Evolutionary conservation across 2,329 filamentous ascomycete genomes (phyloP), one percentile per base, ranked within the genome.

Genomic region (Cercospora sesami): DNA sequence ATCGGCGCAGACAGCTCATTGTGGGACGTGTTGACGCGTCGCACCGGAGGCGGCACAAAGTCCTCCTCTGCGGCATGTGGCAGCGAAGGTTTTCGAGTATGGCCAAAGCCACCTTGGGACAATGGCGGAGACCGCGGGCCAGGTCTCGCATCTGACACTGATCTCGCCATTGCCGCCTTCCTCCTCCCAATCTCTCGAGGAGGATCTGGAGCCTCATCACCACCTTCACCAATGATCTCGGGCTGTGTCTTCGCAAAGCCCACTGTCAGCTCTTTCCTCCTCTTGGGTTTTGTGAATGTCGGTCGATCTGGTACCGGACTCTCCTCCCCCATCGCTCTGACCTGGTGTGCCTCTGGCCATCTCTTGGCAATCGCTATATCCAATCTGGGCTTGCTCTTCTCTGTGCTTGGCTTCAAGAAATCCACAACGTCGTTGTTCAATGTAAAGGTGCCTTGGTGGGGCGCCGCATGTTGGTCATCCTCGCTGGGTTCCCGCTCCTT

Each of bases 191-290:
- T 90, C 76, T 95, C 91, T 21, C 88, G 83, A 1, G 89, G 86
- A 1, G 91, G 91, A 8, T 86, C 82, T 64, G 91, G 89, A 64
- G 91, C 90, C 78, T 97, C 93, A 75, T 97, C 94, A 36, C 94
- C 94, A 67, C 94, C 94, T 79, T 94, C 90, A 58, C 94, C 94
- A 75, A 98, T 97, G 69, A 97, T 80, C 58, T 93, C 90, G 6
- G 94, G 93, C 64, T 86, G 84, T 9, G 85, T 86, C 73, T 91
- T 88, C 63, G 86, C 86, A 75, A 97, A 97, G 65, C 85, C 87
- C 39, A 97, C 94, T 4, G 83, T 83, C 69, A 95, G 82, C 9
- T 90, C 90, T 79, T 92, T 91, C 76, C 86, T 87, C 64, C 81
- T 83, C 73, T 81, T 78, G 72, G 74, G 79, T 69, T 71, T 81